These are phyloP conservation scores for Lithospermum erythrorhizon DNA, from an alignment of 257 asterid genomes.

Conservation along the genomic window DNA sequence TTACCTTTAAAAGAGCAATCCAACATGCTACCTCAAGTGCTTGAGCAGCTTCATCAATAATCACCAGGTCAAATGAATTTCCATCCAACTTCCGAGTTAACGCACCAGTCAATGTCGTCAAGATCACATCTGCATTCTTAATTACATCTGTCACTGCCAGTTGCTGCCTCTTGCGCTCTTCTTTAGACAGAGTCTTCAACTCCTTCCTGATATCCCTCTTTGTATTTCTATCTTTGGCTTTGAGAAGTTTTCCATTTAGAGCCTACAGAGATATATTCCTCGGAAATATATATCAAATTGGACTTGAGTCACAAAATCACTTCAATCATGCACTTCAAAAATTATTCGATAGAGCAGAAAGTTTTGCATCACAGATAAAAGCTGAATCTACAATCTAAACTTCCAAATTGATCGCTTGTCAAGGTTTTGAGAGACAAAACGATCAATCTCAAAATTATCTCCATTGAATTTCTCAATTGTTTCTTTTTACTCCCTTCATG, in stretches of 20 bases:
- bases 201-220: constrained; percentile 83
- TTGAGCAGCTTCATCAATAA: constrained; percentile 98
- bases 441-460: not conserved
- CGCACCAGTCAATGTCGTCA: constrained; percentile 92
- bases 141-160: constrained; percentile 91
- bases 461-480: too few relatives aligned
- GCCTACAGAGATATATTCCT: constrained; percentile 37
- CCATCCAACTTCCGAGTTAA: constrained; percentile 63
- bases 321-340: too few relatives aligned
- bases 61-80: constrained; percentile 69
- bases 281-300: constrained; percentile 1
- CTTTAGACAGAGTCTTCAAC: constrained; percentile 76
- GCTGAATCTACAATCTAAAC: too few relatives aligned
- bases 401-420: too few relatives aligned
- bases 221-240: constrained; percentile 78
- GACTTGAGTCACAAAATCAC: not conserved
- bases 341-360: too few relatives aligned
- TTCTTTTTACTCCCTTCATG: too few relatives aligned
- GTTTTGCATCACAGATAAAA: too few relatives aligned
- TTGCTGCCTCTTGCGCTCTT: constrained; percentile 96
- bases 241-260: constrained; percentile 72
- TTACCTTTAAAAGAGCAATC: constrained; percentile 94
- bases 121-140: constrained; percentile 70
- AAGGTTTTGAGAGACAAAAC: too few relatives aligned
- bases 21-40: constrained; percentile 97